Evolutionary conservation across 495 filamentous ascomycete genomes (phyloP).

Genomic region (Neurospora sp.): DNA sequence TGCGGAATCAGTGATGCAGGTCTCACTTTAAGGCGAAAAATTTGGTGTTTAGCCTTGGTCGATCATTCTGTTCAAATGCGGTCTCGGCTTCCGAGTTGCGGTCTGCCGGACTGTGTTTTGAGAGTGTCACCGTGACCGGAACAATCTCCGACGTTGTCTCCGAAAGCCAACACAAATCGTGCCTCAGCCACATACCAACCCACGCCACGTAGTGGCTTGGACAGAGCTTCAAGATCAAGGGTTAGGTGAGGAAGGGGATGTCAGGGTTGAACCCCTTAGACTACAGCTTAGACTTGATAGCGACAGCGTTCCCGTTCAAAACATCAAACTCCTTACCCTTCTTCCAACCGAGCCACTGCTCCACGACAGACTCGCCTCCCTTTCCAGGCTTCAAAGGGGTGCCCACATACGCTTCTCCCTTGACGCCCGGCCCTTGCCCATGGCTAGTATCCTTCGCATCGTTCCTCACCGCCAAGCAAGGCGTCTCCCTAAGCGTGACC

Average conservation of each 20-base stretch:
- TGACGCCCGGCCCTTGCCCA: constrained; percentile 39
- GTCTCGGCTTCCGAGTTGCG: neutral
- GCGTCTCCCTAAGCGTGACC: constrained; percentile 58
- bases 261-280: neutral
- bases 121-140: neutral
- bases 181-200: neutral
- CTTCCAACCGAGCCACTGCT: constrained; percentile 70
- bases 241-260: neutral
- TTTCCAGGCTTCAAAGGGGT: constrained; percentile 50
- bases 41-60: neutral
- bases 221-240: neutral
- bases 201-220: neutral
- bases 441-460: constrained; percentile 21
- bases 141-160: neutral
- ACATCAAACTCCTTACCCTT: constrained; percentile 58
- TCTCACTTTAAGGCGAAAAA: neutral
- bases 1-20: neutral
- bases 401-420: constrained; percentile 54
- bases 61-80: neutral
- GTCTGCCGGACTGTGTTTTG: neutral
- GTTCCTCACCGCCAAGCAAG: constrained; percentile 44
- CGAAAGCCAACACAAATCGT: neutral
- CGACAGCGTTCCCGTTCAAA: constrained; percentile 39
- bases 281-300: neutral
- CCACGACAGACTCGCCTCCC: constrained; percentile 60